Base-by-base conservation (phyloP, 2,329 filamentous ascomycete genomes). In the Stagonosporopsis tanaceti region DNA sequence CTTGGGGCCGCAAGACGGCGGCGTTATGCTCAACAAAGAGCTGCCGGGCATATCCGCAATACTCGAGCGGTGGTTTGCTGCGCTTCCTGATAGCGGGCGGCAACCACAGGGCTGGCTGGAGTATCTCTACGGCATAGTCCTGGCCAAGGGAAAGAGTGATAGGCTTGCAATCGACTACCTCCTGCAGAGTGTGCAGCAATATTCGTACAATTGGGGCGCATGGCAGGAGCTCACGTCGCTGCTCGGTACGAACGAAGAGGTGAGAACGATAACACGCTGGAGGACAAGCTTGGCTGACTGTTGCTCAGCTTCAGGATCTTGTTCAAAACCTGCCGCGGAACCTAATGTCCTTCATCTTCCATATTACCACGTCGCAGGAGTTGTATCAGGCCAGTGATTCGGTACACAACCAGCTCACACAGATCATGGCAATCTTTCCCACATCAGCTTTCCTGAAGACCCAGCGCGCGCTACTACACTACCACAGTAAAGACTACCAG, bases 121-220 rank as follows among this genome's bases (percentile, higher is more conserved):
- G 72, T 94, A 93, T 69, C 79, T 94, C 76, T 98, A 98, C 70
- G 95, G 93, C 9, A 90, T 98, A 78, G 88, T 97, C 14, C 82
- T 98, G 17, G 86, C 92, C 34, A 97, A 93, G 76, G 90, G 93
- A 60, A 96, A 96, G 77, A 97, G 95, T 68, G 93, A 96, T 65
- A 84, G 88, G 41, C 84, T 90, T 59, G 95, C 95, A 1, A 88
- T 94, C 76, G 87, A 90, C 62, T 97, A 91, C 84, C 83, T 99
- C n/a, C 82, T 97, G 48, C 85, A 87, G 62, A 97, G 93, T 71
- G 91, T 97, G 9, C 91, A 96, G 73, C 80, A 92, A 38, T 96
- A 93, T 69, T 91, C 93, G 1, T 97, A 93, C 85, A 97, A 98
- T 72, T 99, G 95, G 95, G 92, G 93, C 7, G 93, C 93, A 60